Evolutionary conservation across 805 yeast genomes (phyloP).

Genomic region (Kuraishia molischiana): DNA sequence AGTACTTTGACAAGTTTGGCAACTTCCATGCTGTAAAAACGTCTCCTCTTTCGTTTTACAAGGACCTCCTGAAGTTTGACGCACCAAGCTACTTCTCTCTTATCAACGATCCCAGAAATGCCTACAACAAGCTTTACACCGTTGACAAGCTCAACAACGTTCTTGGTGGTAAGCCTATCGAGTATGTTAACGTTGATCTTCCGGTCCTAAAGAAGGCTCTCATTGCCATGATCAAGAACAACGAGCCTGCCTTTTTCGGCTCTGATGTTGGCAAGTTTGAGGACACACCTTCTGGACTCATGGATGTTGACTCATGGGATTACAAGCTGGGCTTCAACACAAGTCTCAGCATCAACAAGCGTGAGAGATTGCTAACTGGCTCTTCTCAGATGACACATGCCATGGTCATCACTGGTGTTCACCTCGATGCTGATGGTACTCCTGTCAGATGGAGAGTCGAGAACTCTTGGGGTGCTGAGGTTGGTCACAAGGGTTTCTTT

Average conservation of each 20-base stretch:
- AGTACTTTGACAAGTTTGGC: slow-evolving; percentile 63
- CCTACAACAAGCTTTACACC: slow-evolving; percentile 52
- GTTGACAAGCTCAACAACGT: slow-evolving; percentile 75
- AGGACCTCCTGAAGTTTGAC: slow-evolving; percentile 41
- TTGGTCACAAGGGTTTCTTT: slow-evolving; percentile 61
- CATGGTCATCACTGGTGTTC: slow-evolving; percentile 79
- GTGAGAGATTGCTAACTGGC: slow-evolving; percentile 21
- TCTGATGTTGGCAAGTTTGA: slow-evolving; percentile 76
- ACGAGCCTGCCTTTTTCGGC: slow-evolving; percentile 83
- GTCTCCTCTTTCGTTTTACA: slow-evolving; percentile 62
- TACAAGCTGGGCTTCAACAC: slow-evolving; percentile 47
- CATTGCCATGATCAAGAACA: slow-evolving; percentile 56
- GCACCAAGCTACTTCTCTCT: slow-evolving; percentile 51
- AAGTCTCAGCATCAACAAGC: slow-evolving; percentile 21
- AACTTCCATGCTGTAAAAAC: slow-evolving; percentile 39
- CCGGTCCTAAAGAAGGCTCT: slow-evolving; percentile 51
- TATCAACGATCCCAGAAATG: slow-evolving; percentile 79
- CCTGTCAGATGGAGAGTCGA: slow-evolving; percentile 70
- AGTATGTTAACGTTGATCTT: slow-evolving; percentile 63
- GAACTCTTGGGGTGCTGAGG: slow-evolving; percentile 73
- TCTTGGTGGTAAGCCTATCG: slow-evolving; percentile 61
- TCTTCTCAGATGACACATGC: slow-evolving; percentile 82
- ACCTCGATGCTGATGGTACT: slow-evolving; percentile 46
- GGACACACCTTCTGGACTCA: slow-evolving; percentile 52
- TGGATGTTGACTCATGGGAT: slow-evolving; percentile 66